Evolutionary conservation across 495 filamentous ascomycete species (phyloP).

Genomic region (Hyaloscypha variabilis): DNA sequence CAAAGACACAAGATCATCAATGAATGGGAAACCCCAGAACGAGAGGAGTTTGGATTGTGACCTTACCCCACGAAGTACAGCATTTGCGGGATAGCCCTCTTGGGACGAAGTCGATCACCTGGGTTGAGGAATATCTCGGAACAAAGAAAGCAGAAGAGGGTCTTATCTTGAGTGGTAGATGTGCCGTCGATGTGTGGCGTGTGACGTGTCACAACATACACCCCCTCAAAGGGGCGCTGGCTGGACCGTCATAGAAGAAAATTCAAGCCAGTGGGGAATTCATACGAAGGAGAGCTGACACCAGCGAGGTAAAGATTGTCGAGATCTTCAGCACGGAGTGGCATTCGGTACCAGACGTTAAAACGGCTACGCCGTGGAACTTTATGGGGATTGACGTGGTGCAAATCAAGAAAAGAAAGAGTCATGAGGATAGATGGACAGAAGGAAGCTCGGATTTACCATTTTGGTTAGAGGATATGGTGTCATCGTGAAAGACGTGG

Average conservation of each 20-base stretch:
- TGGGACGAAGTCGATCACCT: neutral
- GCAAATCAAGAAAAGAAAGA: neutral
- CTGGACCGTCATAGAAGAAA: neutral
- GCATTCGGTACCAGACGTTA: neutral
- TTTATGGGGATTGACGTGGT: neutral
- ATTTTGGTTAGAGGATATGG: too few species aligned
- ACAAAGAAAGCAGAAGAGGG: neutral
- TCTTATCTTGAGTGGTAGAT: neutral
- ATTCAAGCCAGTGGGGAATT: neutral
- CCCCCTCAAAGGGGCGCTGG: neutral
- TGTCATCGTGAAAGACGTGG: neutral
- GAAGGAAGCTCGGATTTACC: too few species aligned
- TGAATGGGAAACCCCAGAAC: neutral
- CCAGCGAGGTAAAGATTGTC: neutral
- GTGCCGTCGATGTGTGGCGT: neutral
- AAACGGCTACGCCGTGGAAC: neutral
- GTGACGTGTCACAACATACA: neutral
- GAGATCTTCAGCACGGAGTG: neutral
- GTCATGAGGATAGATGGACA: neutral
- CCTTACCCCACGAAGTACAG: constrained; percentile 3
- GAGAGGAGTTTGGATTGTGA: neutral
- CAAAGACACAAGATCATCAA: neutral
- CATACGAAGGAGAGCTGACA: neutral
- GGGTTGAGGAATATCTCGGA: neutral
- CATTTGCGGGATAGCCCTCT: neutral